Percentiles rank a stretch among this genome's conserved stretches.
These are phyloP conservation scores for Fusarium virguliforme DNA, from an alignment of 2,329 filamentous ascomycete genomes.

Conservation along the genomic window DNA sequence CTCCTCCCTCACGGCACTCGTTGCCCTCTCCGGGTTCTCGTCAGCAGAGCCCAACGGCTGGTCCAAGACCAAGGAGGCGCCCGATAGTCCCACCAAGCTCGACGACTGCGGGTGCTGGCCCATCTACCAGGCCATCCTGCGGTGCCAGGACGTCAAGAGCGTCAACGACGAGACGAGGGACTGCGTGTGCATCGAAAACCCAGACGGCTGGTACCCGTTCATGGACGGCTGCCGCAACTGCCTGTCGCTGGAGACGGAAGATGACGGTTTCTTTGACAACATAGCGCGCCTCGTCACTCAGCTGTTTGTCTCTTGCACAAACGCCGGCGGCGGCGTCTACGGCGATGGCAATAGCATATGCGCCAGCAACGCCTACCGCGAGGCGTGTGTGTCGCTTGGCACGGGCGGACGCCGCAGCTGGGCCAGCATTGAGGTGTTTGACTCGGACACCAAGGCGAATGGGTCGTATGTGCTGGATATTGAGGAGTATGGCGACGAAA, in stretches of 20 bases:
- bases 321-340: constrained; percentile 36
- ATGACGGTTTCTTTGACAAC: constrained; percentile 39
- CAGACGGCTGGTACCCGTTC: constrained; percentile 42
- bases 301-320: constrained; percentile 45
- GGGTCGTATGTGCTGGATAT: constrained; percentile 35
- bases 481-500: constrained; percentile 22
- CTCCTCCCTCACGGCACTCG: constrained; percentile 14
- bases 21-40: constrained; percentile 27
- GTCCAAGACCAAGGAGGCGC: constrained; percentile 39
- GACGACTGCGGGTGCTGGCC: constrained; percentile 46
- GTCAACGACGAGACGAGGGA: constrained; percentile 27
- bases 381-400: constrained; percentile 36
- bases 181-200: constrained; percentile 42
- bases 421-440: constrained; percentile 35
- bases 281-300: constrained; percentile 39
- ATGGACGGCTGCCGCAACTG: constrained; percentile 46
- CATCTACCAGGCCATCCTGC: constrained; percentile 43
- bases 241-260: constrained; percentile 27
- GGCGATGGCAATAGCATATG: constrained; percentile 40
- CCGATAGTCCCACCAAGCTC: constrained; percentile 41
- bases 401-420: constrained; percentile 31
- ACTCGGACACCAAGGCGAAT: constrained; percentile 17
- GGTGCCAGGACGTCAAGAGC: constrained; percentile 41
- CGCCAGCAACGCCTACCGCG: constrained; percentile 36
- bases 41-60: constrained; percentile 41